Base-by-base conservation (phyloP, 225 moss, liverwort and hornwort genomes). In the Lunularia cruciata region DNA sequence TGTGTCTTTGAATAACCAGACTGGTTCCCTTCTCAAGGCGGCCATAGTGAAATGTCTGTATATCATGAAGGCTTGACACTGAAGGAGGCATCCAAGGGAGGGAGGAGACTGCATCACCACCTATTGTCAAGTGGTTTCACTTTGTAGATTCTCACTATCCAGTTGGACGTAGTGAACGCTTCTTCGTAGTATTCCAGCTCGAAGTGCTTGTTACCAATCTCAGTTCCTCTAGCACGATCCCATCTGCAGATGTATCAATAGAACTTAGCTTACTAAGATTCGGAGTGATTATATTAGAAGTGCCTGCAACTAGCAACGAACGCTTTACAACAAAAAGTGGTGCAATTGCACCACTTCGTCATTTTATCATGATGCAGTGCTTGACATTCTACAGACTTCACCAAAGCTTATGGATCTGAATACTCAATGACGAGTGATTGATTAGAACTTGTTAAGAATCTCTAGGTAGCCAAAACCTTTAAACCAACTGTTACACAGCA, bases 121-220 rank as follows among this genome's bases (percentile, higher is more conserved):
- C 93, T 83, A 73, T 98, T 98, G 57, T 86, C 88, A n/a, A 78
- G 86, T 70, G 86, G 88, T 68, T 98, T 98, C 79, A 98, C 91
- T 93, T 93, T 98, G 79, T 91, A 98, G 47, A 98, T 86, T 66
- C 93, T 89, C 64, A 93, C 93, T 58, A 98, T 98, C 98, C 98
- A 98, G 61, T 98, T 98, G 0, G 88, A 84, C 19, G 92, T 91
- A 23, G 98, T 98, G 72, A 91, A 98, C 20, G 98, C 91, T 76
- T 98, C 93, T 75, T 98, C 98, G 47, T 93, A 77, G 32, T 87
- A 88, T 73, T 84, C 84, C 56, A 98, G 81, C 43, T 91, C 86
- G 3, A 98, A 38, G 34, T 93, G 77, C 77, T 93, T 98, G 78
- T 93, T 91, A 26, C 98, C 98, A 75, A 98, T 98, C 81, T 98